Conservation (phyloP, 148 eudicot genomes). For the Spergularia bocconei region DNA sequence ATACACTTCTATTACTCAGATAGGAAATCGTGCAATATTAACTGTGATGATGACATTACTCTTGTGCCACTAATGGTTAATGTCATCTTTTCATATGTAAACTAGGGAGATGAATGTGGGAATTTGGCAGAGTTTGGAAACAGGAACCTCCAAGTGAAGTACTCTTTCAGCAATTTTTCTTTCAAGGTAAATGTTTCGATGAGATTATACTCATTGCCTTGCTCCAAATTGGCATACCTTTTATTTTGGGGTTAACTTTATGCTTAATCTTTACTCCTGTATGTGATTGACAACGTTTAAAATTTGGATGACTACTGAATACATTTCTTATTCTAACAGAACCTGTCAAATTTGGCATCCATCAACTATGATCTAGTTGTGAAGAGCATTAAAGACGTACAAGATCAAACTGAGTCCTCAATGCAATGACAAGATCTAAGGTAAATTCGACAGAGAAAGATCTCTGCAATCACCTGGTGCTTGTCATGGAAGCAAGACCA, state of each 20-base stretch:
- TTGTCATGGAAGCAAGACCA: not conserved
- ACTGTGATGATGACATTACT: not conserved
- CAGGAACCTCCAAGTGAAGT: conserved; percentile 52
- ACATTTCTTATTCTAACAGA: conserved; percentile 43
- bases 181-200: conserved; percentile 69
- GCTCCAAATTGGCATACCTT: not conserved
- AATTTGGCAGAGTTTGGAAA: conserved; percentile 73
- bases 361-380: conserved; percentile 89
- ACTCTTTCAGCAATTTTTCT: conserved; percentile 97
- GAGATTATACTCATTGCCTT: not conserved
- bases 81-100: conserved; percentile 20
- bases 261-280: not conserved
- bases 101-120: conserved; percentile 89
- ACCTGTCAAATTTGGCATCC: conserved; percentile 91
- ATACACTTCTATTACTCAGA: not conserved
- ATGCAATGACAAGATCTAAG: conserved; percentile 25
- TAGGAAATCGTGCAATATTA: not conserved
- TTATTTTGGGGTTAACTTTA: not conserved
- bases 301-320: not conserved
- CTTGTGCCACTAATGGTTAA: not conserved
- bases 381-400: conserved; percentile 54
- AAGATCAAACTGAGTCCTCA: conserved; percentile 44
- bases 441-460: conserved; percentile 10
- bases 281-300: not conserved
- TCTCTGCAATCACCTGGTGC: conserved; percentile 17